phyloP scores from a whole-genome alignment of 2,329 filamentous ascomycete genomes.

The Colletotrichum eleusines region DNA sequence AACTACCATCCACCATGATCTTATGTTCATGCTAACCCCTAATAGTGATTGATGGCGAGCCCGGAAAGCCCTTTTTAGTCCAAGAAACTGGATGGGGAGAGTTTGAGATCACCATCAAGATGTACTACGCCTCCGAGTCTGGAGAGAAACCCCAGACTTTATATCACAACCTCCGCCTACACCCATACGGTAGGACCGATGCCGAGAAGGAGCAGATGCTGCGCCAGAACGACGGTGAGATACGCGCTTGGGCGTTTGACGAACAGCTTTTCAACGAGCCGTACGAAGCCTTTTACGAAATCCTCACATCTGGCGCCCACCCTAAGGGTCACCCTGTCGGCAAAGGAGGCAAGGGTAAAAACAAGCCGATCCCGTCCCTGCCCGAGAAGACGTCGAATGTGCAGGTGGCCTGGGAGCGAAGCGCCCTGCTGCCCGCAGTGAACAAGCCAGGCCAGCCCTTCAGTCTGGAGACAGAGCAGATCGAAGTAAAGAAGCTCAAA shows the following conservation, averaged over 20 bases:
- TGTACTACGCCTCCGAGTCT: slow-evolving; percentile 90
- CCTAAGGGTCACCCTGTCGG: slow-evolving; percentile 57
- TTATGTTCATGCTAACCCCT: slow-evolving; percentile 39
- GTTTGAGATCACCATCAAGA: slow-evolving; percentile 94
- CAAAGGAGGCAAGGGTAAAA: slow-evolving; percentile 66
- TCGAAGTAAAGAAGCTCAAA: slow-evolving; percentile 70
- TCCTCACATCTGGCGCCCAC: slow-evolving; percentile 80
- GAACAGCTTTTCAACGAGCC: slow-evolving; percentile 98
- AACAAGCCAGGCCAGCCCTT: slow-evolving; percentile 79
- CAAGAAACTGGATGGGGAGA: slow-evolving; percentile 97
- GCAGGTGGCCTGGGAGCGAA: slow-evolving; percentile 66
- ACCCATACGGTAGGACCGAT: slow-evolving; percentile 89
- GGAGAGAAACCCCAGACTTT: slow-evolving; percentile 96
- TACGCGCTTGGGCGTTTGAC: slow-evolving; percentile 87
- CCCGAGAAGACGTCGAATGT: slow-evolving; percentile 50
- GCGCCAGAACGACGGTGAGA: slow-evolving; percentile 68
- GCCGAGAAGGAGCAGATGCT: slow-evolving; percentile 73
- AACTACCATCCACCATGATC: background rate
- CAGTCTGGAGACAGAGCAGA: slow-evolving; percentile 76
- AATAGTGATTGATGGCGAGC: slow-evolving; percentile 77
- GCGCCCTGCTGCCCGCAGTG: slow-evolving; percentile 79
- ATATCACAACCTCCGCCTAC: slow-evolving; percentile 91
- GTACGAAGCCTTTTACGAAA: slow-evolving; percentile 90
- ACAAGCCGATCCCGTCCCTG: slow-evolving; percentile 55
- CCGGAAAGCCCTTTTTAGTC: slow-evolving; percentile 80